Evolutionary conservation across 169 alveolate species (phyloP).

Genomic region (Plasmodium gonderi): DNA sequence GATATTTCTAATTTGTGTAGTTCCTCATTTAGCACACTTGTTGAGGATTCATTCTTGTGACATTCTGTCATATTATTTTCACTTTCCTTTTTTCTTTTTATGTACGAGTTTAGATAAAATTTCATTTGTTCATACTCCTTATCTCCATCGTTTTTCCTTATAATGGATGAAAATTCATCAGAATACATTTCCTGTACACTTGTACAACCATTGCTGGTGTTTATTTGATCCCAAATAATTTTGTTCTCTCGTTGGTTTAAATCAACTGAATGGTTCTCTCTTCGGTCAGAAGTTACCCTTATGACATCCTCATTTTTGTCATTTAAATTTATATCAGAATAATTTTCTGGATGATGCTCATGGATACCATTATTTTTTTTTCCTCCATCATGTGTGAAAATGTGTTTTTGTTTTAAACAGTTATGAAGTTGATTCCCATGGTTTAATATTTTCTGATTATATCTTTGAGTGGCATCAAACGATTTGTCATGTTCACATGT

Average conservation of each 20-base stretch:
- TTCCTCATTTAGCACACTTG: slow-evolving; percentile 34
- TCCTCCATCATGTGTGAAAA: background rate
- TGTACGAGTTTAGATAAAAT: background rate
- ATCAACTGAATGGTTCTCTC: background rate
- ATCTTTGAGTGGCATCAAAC: background rate
- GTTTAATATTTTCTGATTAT: background rate
- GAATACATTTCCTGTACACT: background rate
- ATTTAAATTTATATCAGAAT: background rate
- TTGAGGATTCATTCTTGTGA: background rate
- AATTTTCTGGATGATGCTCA: background rate
- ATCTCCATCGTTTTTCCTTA: background rate
- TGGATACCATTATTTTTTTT: background rate
- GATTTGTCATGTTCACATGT: background rate
- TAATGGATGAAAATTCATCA: background rate
- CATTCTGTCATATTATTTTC: background rate
- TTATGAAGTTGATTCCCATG: background rate
- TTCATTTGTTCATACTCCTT: slow-evolving; percentile 10
- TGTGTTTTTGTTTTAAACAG: too few relatives aligned
- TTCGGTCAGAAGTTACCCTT: background rate
- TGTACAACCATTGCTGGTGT: background rate
- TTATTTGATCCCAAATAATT: background rate
- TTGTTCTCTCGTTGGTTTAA: background rate
- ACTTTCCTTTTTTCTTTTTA: background rate
- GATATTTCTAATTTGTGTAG: slow-evolving; percentile 27
- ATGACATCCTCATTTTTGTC: background rate